phyloP scores from a whole-genome alignment of 352 stramenopile genomes.

The Phytopythium litorale region DNA sequence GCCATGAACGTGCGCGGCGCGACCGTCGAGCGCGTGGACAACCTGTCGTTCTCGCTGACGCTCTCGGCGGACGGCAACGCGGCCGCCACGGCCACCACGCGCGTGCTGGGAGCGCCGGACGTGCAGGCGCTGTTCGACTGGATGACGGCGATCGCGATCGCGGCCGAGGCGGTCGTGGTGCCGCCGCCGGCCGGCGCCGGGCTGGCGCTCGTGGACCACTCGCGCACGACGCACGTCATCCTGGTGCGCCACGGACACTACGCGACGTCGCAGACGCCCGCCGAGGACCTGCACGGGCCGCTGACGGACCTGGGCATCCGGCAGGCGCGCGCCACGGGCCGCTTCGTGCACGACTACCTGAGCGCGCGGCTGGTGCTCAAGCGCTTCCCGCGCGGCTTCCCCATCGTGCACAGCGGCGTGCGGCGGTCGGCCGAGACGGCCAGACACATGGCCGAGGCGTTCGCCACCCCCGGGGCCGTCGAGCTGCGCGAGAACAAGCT shows the following conservation, averaged over 20 bases:
- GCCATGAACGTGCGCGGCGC: constrained; percentile 47
- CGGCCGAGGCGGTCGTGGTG: constrained; percentile 33
- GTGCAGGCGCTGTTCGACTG: constrained; percentile 70
- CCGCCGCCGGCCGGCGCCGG: constrained; percentile 24
- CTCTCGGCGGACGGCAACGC: constrained; percentile 9
- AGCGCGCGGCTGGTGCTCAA: constrained; percentile 42
- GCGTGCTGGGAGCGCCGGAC: constrained; percentile 37
- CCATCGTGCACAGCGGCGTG: constrained; percentile 58
- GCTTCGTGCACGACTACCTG: constrained; percentile 51
- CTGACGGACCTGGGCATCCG: constrained; percentile 52
- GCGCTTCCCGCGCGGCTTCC: constrained; percentile 45
- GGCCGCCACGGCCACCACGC: constrained; percentile 25
- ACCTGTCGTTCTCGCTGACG: constrained; percentile 25
- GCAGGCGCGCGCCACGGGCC: constrained; percentile 41
- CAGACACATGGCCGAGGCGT: constrained; percentile 32
- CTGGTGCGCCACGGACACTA: constrained; percentile 71
- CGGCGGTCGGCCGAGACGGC: constrained; percentile 50
- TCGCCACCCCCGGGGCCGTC: constrained; percentile 22
- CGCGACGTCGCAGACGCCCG: constrained; percentile 36
- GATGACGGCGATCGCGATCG: constrained; percentile 64
- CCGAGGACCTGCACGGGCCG: constrained; percentile 46
- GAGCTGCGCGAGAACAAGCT: constrained; percentile 64
- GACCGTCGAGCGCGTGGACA: constrained; percentile 46
- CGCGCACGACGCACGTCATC: constrained; percentile 64
- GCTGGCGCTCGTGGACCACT: constrained; percentile 56